These are phyloP conservation scores for Pseudotsuga menziesii DNA, from an alignment of 75 land plant genomes.

Conservation along the genomic window DNA sequence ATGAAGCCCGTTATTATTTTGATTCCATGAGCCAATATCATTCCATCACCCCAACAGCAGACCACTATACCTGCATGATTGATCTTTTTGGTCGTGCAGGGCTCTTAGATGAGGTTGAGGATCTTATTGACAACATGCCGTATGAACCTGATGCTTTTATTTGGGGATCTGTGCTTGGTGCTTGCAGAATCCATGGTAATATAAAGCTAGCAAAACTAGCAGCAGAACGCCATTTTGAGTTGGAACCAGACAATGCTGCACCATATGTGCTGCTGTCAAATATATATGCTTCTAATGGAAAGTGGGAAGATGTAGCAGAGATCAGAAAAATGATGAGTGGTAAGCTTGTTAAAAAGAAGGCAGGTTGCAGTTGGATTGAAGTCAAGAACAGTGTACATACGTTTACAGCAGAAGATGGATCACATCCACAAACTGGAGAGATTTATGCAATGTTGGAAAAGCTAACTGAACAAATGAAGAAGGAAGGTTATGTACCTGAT, in stretches of 20 bases:
- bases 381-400: conserved; percentile 11
- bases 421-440: conserved; percentile 13
- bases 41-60: conserved; percentile 12
- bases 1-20: conserved; percentile 15
- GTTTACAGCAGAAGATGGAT: conserved; percentile 11
- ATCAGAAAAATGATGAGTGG: conserved; percentile 14
- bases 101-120: conserved; percentile 11
- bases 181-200: conserved; percentile 25
- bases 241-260: conserved; percentile 15
- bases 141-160: conserved; percentile 12
- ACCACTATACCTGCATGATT: conserved; percentile 22
- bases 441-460: conserved; percentile 13
- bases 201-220: conserved; percentile 15
- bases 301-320: conserved; percentile 12
- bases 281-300: conserved; percentile 9
- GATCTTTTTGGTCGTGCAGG: conserved; percentile 22
- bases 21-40: conserved; percentile 14
- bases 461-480: conserved; percentile 5
- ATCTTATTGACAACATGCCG: conserved; percentile 18
- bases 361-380: conserved; percentile 21
- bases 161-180: conserved; percentile 20
- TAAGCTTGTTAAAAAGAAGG: conserved; percentile 11
- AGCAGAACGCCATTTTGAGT: conserved; percentile 13
- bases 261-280: conserved; percentile 19
- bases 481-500: conserved; percentile 11